Evolutionary conservation across 345 rosid genomes (phyloP).

Genomic region (Populus ilicifolia): DNA sequence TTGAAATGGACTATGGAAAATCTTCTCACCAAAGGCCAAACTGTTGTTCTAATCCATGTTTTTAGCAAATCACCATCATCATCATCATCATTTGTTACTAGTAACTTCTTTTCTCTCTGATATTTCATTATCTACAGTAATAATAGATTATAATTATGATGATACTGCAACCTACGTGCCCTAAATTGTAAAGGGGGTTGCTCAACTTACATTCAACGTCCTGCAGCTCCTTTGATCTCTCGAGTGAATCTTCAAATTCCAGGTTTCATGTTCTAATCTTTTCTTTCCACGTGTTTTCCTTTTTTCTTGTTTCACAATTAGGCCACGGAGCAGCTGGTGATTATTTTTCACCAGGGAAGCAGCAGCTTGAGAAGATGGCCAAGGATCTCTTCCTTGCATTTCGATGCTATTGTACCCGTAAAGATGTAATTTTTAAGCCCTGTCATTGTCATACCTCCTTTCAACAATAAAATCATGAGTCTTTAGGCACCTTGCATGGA

Average conservation of each 20-base stretch:
- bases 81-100: constrained; percentile 21
- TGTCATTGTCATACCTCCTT: neutral
- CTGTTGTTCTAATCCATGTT: constrained; percentile 72
- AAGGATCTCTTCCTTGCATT: constrained; percentile 66
- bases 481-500: too few relatives aligned
- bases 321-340: constrained; percentile 16
- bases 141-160: neutral
- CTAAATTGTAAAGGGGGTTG: neutral
- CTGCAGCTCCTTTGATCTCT: neutral
- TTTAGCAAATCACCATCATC: constrained; percentile 3
- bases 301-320: constrained; percentile 8
- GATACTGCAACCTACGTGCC: neutral
- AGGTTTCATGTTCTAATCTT: too few relatives aligned
- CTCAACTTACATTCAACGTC: neutral
- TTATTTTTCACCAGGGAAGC: constrained; percentile 21
- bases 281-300: too few relatives aligned
- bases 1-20: constrained; percentile 71
- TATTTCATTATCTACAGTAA: neutral
- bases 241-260: too few relatives aligned
- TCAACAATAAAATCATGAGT: neutral
- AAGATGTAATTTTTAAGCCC: constrained; percentile 43
- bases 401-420: constrained; percentile 84
- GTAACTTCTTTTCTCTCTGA: constrained; percentile 7
- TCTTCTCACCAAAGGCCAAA: constrained; percentile 61
- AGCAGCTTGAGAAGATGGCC: constrained; percentile 44